Base-by-base conservation (phyloP, 352 stramenopile genomes). In the Globisporangium nodosum region DNA sequence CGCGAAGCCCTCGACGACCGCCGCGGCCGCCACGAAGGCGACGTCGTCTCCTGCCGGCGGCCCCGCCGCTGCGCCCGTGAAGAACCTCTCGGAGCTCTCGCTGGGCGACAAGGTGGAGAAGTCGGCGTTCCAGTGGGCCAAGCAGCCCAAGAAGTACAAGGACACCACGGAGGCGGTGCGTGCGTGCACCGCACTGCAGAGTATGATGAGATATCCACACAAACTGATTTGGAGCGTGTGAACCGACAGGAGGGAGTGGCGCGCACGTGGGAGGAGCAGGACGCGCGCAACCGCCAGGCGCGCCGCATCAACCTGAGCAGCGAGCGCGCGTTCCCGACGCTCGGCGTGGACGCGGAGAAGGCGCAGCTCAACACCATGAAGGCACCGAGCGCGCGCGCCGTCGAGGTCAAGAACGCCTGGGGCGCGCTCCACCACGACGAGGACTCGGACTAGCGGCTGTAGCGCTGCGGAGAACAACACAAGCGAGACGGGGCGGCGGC, bases 141-240 rank as follows among this genome's bases (percentile, higher is more conserved):
- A 92, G 67, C 80, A 92, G 70, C 82, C 78, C 27, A 92, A 92
- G 58, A 92, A 92, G 68, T 90, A 90, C 73, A 92, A 89, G 64
- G 80, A 85, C 42, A 5, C 60, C 49, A 58, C 65, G 42, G 76
- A 81, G 9, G 69, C 74, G 63, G 71, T 83, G 39, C 46, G 58
- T 64, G 8, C 4, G 12, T 21, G 15, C 5, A 3, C 7, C 11
- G 30, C 11, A 3, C 13, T 53, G 0, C n/a, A 35, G 18, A 27
- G 15, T 49, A 37, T 48, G 21, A 30, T 33, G 49, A 43, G 12
- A 5, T n/a, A 27, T 52, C 16, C 27, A 31, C 33, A 11, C 31
- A 11, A 9, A 7, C 8, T 35, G 5, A 7, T 35, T 35, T 35
- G 5, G 31, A 9, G 8, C 31, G 31, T 9, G 31, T 3, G 24